Evolutionary conservation across 257 asterid species (phyloP).

Genomic region (Ajuga chamaepitys): DNA sequence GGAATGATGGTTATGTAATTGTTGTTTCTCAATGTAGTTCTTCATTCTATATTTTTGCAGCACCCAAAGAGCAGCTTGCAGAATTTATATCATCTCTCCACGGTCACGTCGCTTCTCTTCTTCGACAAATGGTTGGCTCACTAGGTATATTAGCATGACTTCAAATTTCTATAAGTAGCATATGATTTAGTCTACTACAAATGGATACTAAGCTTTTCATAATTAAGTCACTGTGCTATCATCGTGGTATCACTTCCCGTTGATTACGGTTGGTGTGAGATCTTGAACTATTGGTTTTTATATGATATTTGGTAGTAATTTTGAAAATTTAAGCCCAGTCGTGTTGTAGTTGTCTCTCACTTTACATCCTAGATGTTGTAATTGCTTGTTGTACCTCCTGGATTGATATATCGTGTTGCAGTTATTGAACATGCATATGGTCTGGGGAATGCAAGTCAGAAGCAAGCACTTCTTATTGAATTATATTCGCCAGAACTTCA

Average conservation of each 20-base stretch:
- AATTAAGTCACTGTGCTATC: too few relatives aligned
- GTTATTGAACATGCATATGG: constrained; percentile 80
- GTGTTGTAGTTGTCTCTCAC: background rate
- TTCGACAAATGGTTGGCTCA: constrained; percentile 89
- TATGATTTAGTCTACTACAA: background rate
- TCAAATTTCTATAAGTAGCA: background rate
- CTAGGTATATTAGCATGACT: constrained; percentile 48
- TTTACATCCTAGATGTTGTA: background rate
- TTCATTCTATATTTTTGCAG: constrained; percentile 28
- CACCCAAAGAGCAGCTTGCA: constrained; percentile 72
- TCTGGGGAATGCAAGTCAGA: constrained; percentile 82
- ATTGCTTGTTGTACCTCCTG: background rate
- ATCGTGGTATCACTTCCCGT: too few relatives aligned
- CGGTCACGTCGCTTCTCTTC: constrained; percentile 77
- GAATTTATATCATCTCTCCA: constrained; percentile 72
- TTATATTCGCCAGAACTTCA: constrained; percentile 86
- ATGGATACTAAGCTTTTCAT: background rate
- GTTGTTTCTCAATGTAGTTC: background rate
- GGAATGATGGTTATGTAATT: background rate
- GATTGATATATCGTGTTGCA: constrained; percentile 25
- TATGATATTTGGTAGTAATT: background rate
- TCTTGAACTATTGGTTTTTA: background rate
- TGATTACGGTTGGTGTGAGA: background rate
- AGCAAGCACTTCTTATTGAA: constrained; percentile 80
- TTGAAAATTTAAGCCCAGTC: background rate